phyloP scores from a whole-genome alignment of 192 early-diverging fungal species.

The Coemansia umbellata region DNA sequence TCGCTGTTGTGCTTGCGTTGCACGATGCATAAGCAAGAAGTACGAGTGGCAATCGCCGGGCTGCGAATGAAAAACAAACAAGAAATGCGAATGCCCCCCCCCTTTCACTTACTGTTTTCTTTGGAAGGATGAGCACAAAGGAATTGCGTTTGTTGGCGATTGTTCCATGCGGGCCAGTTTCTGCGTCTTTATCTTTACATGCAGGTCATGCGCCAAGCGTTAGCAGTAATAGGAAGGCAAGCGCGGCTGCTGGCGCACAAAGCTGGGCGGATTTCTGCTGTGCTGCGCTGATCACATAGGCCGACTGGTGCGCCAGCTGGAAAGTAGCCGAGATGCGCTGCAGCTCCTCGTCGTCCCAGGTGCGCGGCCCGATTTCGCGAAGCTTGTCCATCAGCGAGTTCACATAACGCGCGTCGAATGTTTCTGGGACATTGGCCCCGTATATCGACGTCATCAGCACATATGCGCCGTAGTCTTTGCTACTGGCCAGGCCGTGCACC shows the following conservation, averaged over 20 bases:
- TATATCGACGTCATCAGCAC: constrained; percentile 15
- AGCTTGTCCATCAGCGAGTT: constrained; percentile 16
- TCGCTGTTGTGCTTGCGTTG: too few species aligned
- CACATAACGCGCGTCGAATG: constrained; percentile 14
- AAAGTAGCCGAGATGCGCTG: constrained; percentile 5
- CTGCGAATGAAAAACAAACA: too few species aligned
- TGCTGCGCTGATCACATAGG: neutral
- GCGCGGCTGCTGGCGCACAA: neutral
- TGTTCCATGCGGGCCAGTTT: too few species aligned
- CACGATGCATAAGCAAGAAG: too few species aligned
- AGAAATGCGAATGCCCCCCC: too few species aligned
- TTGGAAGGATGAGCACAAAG: too few species aligned
- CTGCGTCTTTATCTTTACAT: too few species aligned
- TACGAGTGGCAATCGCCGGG: too few species aligned
- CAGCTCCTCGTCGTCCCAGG: constrained; percentile 21
- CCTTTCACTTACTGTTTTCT: too few species aligned
- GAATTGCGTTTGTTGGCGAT: too few species aligned
- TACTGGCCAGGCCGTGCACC: neutral
- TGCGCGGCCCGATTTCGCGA: constrained; percentile 8
- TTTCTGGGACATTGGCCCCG: neutral
- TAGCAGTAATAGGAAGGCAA: neutral
- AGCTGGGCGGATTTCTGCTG: neutral
- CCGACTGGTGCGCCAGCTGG: constrained; percentile 6
- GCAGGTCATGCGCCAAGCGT: too few species aligned
- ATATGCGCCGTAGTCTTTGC: constrained; percentile 18